Percentiles rank a stretch among this genome's conserved stretches.
Conservation (phyloP, 345 rosid genomes). For the Populus tremula region DNA sequence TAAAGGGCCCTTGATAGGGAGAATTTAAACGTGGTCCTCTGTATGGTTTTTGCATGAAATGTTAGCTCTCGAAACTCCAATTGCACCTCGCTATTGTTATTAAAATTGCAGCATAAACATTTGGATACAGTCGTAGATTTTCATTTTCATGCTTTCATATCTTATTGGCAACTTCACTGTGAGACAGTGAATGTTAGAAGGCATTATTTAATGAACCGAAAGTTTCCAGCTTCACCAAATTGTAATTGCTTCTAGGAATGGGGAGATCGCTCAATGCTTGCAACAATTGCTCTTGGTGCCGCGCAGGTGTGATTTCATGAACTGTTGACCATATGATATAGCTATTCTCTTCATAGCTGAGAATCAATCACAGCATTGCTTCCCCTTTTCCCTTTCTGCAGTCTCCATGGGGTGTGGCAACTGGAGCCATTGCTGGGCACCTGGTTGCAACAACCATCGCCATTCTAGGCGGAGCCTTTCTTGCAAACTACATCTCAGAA, state of each 20-base stretch:
- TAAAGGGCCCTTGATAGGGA: background rate
- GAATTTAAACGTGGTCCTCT: background rate
- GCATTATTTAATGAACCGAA: background rate
- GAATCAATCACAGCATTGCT: background rate
- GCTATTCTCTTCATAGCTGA: background rate
- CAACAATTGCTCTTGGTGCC: conserved; percentile 95
- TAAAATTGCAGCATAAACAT: background rate
- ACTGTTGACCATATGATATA: background rate
- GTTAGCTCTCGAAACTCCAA: background rate
- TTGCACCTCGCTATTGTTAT: background rate
- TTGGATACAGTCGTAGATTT: background rate
- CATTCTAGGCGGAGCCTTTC: conserved; percentile 84
- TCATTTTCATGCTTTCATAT: background rate
- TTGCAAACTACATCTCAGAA: conserved; percentile 91
- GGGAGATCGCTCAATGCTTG: conserved; percentile 99
- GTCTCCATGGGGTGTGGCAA: conserved; percentile 97
- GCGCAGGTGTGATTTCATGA: conserved; percentile 59
- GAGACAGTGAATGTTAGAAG: background rate
- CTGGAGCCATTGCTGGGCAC: conserved; percentile 97
- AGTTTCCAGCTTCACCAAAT: background rate
- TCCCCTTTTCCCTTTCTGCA: conserved; percentile 19
- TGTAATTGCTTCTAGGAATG: conserved; percentile 63
- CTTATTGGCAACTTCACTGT: background rate
- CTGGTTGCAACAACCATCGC: conserved; percentile 80
- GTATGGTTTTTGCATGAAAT: background rate